These are phyloP conservation scores for Mucor piriformis DNA, from an alignment of 371 early-diverging fungal species.

Conservation along the genomic window DNA sequence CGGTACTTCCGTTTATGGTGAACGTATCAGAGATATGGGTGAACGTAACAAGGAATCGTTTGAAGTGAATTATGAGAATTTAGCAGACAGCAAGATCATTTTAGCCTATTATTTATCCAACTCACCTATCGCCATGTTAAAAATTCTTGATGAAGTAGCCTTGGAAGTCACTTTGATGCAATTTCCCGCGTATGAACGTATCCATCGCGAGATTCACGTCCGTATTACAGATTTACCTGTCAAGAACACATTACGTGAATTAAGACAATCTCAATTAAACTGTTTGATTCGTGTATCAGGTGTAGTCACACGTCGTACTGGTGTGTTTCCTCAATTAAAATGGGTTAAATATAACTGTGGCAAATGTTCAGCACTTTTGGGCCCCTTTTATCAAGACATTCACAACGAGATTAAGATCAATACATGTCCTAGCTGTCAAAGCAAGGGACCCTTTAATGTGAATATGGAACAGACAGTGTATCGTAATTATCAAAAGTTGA, in stretches of 20 bases:
- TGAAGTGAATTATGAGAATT: constrained; percentile 86
- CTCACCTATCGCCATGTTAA: constrained; percentile 84
- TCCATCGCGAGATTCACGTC: constrained; percentile 94
- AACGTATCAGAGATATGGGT: constrained; percentile 88
- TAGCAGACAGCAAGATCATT: constrained; percentile 74
- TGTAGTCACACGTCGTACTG: constrained; percentile 95
- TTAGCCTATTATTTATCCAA: constrained; percentile 89
- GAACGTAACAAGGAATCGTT: constrained; percentile 89
- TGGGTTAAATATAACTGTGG: constrained; percentile 97
- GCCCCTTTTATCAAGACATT: constrained; percentile 96
- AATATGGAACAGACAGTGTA: constrained; percentile 96
- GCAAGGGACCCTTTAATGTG: constrained; percentile 91
- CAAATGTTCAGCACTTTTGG: constrained; percentile 93
- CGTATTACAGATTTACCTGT: constrained; percentile 93
- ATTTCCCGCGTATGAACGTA: constrained; percentile 93
- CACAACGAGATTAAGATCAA: constrained; percentile 84
- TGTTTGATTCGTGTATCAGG: constrained; percentile 94
- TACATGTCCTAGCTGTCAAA: constrained; percentile 94
- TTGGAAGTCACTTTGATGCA: constrained; percentile 85
- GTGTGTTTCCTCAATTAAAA: constrained; percentile 96
- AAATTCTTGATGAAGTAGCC: constrained; percentile 94
- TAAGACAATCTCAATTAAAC: constrained; percentile 94
- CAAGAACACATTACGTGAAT: constrained; percentile 84
- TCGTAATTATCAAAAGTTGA: constrained; percentile 98
- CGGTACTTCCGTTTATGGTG: constrained; percentile 92